These are phyloP conservation scores for Strobilomyces echinocephalus DNA, from an alignment of 768 basidiomycete genomes.

Conservation along the genomic window DNA sequence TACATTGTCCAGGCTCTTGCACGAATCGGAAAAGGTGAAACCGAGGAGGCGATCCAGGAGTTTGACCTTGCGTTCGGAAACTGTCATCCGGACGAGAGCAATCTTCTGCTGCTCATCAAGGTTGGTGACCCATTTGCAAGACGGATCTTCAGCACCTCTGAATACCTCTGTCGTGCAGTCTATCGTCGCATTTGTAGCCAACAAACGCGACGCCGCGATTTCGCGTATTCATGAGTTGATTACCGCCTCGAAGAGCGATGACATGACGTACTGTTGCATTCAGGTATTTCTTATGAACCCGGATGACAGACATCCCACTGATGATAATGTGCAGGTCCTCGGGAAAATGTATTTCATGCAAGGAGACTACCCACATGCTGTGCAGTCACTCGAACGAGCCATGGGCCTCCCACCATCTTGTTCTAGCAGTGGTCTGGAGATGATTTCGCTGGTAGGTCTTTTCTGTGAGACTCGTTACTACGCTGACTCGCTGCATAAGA, in stretches of 20 bases:
- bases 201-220: neutral
- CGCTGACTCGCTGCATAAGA: too few relatives aligned
- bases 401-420: neutral
- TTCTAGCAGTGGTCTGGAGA: neutral
- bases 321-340: conserved; percentile 1
- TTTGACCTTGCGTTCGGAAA: neutral
- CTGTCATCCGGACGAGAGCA: neutral
- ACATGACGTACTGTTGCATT: neutral
- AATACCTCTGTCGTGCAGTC: neutral
- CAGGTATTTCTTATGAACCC: conserved; percentile 1
- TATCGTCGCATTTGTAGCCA: neutral
- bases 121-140: too few relatives aligned
- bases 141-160: too few relatives aligned
- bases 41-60: neutral
- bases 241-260: neutral
- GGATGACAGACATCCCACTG: neutral
- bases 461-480: too few relatives aligned
- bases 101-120: too few relatives aligned
- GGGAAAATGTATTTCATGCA: neutral
- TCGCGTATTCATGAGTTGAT: neutral
- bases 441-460: neutral
- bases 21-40: neutral
- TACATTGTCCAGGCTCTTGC: neutral
- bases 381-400: neutral
- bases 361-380: neutral